Evolutionary conservation across 2,329 filamentous ascomycete species (phyloP).

Genomic region (Bipolaris sorokiniana): DNA sequence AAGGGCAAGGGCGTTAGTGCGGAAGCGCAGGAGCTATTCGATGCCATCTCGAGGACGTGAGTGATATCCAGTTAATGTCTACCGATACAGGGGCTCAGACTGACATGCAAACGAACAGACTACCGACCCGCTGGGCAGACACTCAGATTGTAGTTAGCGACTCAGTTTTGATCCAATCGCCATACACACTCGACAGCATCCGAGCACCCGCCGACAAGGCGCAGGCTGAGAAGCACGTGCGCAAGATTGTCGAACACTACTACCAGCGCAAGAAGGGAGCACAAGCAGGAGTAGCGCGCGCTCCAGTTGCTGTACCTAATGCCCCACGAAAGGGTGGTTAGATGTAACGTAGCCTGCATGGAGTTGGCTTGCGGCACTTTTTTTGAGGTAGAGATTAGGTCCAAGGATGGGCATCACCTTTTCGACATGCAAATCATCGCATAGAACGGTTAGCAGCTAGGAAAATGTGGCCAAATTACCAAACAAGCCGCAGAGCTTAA

Average conservation of each 20-base stretch:
- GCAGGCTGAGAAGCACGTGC: slow-evolving; percentile 51
- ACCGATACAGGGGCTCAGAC: not conserved
- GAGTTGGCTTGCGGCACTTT: not conserved
- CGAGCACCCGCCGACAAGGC: slow-evolving; percentile 52
- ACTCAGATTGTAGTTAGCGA: slow-evolving; percentile 66
- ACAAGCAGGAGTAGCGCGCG: slow-evolving; percentile 26
- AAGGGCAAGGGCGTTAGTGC: slow-evolving; percentile 65
- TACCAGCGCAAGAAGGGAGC: slow-evolving; percentile 52
- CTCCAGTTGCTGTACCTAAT: slow-evolving; percentile 40
- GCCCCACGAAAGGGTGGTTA: slow-evolving; percentile 40
- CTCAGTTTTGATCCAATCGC: slow-evolving; percentile 63
- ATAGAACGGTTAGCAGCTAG: not conserved
- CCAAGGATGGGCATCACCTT: not conserved
- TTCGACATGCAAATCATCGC: not conserved
- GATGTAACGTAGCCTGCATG: not conserved
- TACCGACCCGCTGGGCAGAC: slow-evolving; percentile 66
- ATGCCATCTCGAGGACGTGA: slow-evolving; percentile 64
- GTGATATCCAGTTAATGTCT: slow-evolving; percentile 19
- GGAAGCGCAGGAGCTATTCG: slow-evolving; percentile 68
- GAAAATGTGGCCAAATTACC: too few species aligned
- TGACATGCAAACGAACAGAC: slow-evolving; percentile 32
- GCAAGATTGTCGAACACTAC: slow-evolving; percentile 54
- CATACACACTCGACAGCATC: slow-evolving; percentile 65
- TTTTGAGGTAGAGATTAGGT: not conserved
- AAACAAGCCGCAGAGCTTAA: too few species aligned